Conservation (phyloP, 768 basidiomycete species). For the Neoboletus brunneissimus region DNA sequence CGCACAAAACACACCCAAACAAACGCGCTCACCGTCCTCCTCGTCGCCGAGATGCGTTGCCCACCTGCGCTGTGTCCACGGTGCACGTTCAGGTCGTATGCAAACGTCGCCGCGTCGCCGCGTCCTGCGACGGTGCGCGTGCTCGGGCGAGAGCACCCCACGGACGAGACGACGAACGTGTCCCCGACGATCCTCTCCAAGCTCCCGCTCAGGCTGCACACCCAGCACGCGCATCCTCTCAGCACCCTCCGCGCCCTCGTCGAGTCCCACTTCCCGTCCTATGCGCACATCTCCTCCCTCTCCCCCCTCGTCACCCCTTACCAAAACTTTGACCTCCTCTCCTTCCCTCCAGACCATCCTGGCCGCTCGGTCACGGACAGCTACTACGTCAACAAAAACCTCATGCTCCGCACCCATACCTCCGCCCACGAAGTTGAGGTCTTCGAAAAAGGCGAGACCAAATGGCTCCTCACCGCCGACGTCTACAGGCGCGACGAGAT, state of each 20-base stretch:
- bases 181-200: slow-evolving; percentile 84
- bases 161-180: slow-evolving; percentile 82
- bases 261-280: slow-evolving; percentile 79
- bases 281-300: slow-evolving; percentile 68
- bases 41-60: slow-evolving; percentile 18
- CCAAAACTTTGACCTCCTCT: slow-evolving; percentile 96
- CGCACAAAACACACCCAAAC: slow-evolving; percentile 17
- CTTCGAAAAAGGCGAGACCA: slow-evolving; percentile 70
- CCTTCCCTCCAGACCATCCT: slow-evolving; percentile 91
- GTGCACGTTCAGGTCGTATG: slow-evolving; percentile 11
- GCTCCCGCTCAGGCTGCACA: slow-evolving; percentile 72
- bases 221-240: slow-evolving; percentile 77
- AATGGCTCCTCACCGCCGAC: slow-evolving; percentile 93
- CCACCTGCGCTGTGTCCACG: slow-evolving; percentile 4
- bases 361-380: slow-evolving; percentile 88
- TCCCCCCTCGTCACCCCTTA: slow-evolving; percentile 87
- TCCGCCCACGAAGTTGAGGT: slow-evolving; percentile 97
- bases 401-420: slow-evolving; percentile 96
- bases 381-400: slow-evolving; percentile 88
- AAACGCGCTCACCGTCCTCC: slow-evolving; percentile 14
- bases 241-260: slow-evolving; percentile 80
- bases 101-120: slow-evolving; percentile 5
- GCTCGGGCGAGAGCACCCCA: slow-evolving; percentile 63
- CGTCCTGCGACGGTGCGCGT: slow-evolving; percentile 41
- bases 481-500: slow-evolving; percentile 99